These are phyloP conservation scores for Linderina pennispora DNA, from an alignment of 192 early-diverging fungal genomes.

Conservation along the genomic window DNA sequence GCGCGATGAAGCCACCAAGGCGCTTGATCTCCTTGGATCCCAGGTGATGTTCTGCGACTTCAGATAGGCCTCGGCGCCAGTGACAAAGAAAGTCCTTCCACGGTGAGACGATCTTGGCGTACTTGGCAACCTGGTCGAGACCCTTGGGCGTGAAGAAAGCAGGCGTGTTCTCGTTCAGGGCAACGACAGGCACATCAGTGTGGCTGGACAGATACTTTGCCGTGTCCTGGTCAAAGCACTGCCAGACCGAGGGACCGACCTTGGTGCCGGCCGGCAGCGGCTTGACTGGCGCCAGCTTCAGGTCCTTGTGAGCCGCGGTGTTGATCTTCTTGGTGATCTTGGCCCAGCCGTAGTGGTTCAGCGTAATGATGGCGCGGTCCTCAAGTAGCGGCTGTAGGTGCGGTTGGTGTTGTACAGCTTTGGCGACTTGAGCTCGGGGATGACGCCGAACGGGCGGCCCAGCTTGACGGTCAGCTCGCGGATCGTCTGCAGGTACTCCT, in stretches of 20 bases:
- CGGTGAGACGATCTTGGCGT: conserved; percentile 29
- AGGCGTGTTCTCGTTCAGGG: conserved; percentile 23
- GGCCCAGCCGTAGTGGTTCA: conserved; percentile 38
- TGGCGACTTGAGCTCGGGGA: conserved; percentile 45
- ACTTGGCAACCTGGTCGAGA: conserved; percentile 18
- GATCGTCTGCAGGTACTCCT: conserved; percentile 37
- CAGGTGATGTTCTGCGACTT: conserved; percentile 19
- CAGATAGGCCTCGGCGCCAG: conserved; percentile 24
- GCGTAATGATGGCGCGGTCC: conserved; percentile 34
- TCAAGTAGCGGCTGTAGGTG: conserved; percentile 32
- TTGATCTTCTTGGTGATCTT: conserved; percentile 13
- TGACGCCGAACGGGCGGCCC: conserved; percentile 33
- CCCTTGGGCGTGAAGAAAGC: conserved; percentile 35
- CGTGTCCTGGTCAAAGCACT: conserved; percentile 44
- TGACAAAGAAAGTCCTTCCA: conserved; percentile 46
- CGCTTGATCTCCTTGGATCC: conserved; percentile 22
- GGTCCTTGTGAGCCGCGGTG: conserved; percentile 9
- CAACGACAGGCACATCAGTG: conserved; percentile 18
- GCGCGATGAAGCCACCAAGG: conserved; percentile 36
- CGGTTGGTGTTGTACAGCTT: conserved; percentile 28
- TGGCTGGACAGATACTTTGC: conserved; percentile 29
- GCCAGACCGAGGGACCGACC: conserved; percentile 29
- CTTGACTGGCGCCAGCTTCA: conserved; percentile 4
- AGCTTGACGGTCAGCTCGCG: conserved; percentile 25
- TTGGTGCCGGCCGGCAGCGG: background rate